Evolutionary conservation across 2,329 filamentous ascomycete genomes (phyloP), one percentile per base, ranked within the genome.

Genomic region (Bipolaris sorokiniana): DNA sequence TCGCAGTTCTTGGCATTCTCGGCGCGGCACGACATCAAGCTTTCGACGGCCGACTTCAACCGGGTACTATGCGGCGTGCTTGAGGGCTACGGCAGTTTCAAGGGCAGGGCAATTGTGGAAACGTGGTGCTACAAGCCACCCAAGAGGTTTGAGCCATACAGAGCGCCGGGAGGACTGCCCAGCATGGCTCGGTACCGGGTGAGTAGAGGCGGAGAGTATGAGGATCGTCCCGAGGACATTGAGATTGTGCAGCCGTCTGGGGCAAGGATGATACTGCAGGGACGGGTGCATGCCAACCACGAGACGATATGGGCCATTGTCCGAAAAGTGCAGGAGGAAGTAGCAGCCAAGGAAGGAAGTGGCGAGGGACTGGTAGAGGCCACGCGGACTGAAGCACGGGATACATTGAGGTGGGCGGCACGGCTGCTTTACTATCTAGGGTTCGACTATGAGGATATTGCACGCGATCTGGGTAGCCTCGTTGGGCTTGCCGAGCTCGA

Each of bases 51-150:
- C 3, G 71, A 81, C 5, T 86, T 87, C 76, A 82, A 86, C 58
- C 65, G 68, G 16, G 59, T 86, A 6, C 80, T 90, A 6, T 76
- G 80, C 41, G 84, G 82, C n/a, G 76, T 87, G 7, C 80, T 84
- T 2, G 78, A 81, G 26, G 75, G 76, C 0, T 78, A 81, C 45
- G 83, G 82, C 51, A 82, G 79, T 54, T 53, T 61, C 9, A 76
- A 76, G 33, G 87, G 83, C 56, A 80, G 76, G 54, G 72, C 65
- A 3, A 62, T 86, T 33, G 82, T 83, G 54, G 69, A 80, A 9
- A 72, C 70, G 34, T 86, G 83, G 79, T 76, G 74, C 61, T 67
- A 74, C 48, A 56, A 49, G 10, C 48, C 64, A 2, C 61, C 65
- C 13, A 62, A 59, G 18, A 42, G 42, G 6, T 70, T 70, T 18